phyloP scores from a whole-genome alignment of 306 rosid species.

The Cucurbita maxima region DNA sequence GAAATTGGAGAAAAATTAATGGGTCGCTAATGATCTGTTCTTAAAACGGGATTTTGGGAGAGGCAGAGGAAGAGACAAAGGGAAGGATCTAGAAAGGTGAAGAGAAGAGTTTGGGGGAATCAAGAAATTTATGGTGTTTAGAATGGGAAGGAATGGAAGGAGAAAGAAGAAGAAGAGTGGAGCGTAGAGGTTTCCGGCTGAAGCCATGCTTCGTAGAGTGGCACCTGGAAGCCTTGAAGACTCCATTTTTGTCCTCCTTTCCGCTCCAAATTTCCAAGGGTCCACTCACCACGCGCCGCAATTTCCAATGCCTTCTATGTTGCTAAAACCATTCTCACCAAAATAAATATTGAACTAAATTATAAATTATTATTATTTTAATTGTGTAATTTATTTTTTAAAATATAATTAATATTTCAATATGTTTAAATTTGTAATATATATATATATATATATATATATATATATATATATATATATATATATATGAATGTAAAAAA shows the following conservation, averaged over 20 bases:
- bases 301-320: neutral
- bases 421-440: too few species aligned
- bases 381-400: too few species aligned
- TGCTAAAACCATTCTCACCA: neutral
- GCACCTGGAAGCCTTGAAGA: neutral
- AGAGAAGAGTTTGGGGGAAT: neutral
- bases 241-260: neutral
- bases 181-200: constrained; percentile 14
- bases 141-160: neutral
- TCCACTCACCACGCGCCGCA: neutral
- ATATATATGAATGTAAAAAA: too few species aligned
- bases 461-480: too few species aligned
- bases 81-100: constrained; percentile 48
- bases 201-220: neutral
- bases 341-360: too few species aligned
- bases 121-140: neutral
- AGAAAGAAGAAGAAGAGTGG: neutral
- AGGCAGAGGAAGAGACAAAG: neutral
- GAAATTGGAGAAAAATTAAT: neutral
- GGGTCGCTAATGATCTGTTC: neutral
- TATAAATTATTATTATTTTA: too few species aligned
- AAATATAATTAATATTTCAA: too few species aligned
- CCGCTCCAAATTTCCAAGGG: neutral
- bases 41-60: neutral
- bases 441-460: too few species aligned